Percentiles rank a stretch among this genome's conserved stretches.
phyloP scores from a whole-genome alignment of 768 basidiomycete species.

The Russula ochroleuca region DNA sequence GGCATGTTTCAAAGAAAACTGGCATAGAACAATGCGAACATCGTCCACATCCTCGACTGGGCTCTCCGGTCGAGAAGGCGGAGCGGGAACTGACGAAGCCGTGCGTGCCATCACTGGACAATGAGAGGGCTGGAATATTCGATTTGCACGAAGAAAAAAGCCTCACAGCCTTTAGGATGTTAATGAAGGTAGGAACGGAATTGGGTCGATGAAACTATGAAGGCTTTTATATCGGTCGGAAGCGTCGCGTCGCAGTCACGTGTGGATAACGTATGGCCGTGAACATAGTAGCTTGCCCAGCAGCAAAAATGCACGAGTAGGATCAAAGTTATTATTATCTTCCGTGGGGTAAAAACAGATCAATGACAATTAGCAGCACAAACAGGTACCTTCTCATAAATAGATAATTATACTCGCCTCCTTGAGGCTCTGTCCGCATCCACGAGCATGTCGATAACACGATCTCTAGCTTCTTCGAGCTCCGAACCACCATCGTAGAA shows the following conservation, averaged over 20 bases:
- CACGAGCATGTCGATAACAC: slow-evolving; percentile 68
- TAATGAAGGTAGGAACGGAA: neutral
- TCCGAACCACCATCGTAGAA: slow-evolving; percentile 39
- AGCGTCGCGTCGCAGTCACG: slow-evolving; percentile 14
- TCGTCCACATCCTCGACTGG: slow-evolving; percentile 21
- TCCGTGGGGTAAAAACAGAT: neutral
- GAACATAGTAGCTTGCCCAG: neutral
- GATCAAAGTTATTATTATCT: neutral
- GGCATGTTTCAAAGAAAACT: neutral
- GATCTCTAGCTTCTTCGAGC: slow-evolving; percentile 71
- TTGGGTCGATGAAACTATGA: neutral
- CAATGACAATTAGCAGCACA: slow-evolving; percentile 14
- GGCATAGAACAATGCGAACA: slow-evolving; percentile 5
- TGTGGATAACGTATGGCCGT: neutral
- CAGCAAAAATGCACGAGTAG: neutral
- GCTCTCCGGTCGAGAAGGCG: slow-evolving; percentile 23
- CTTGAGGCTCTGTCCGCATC: slow-evolving; percentile 29
- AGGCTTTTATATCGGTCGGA: slow-evolving; percentile 4
- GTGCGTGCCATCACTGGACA: slow-evolving; percentile 22
- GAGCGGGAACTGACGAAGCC: slow-evolving; percentile 19
- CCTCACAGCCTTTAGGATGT: neutral
- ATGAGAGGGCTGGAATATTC: neutral
- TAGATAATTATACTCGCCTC: slow-evolving; percentile 22
- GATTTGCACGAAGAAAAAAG: neutral
- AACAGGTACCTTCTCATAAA: slow-evolving; percentile 24